These are phyloP conservation scores for Recurvomyces mirabilis DNA, from an alignment of 495 filamentous ascomycete species.

Conservation along the genomic window DNA sequence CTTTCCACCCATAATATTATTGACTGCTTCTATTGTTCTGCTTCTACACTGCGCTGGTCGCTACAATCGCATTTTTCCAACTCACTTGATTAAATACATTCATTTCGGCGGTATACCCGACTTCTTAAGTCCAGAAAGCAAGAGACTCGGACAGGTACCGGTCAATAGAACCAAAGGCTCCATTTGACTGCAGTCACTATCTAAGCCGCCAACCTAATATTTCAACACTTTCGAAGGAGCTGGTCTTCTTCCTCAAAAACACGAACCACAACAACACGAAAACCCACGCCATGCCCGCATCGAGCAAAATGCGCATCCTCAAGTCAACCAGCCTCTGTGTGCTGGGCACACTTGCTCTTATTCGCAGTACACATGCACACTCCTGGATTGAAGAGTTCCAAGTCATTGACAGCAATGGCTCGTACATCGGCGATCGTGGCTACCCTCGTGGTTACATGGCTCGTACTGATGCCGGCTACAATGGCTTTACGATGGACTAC, in stretches of 20 bases:
- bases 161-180: background rate
- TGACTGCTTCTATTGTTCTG: background rate
- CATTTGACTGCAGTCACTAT: background rate
- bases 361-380: conserved; percentile 40
- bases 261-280: background rate
- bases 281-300: too few species aligned
- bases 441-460: conserved; percentile 52
- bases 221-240: background rate
- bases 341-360: conserved; percentile 26
- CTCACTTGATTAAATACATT: background rate
- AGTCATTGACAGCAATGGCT: conserved; percentile 61
- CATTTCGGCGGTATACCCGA: background rate
- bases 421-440: conserved; percentile 57
- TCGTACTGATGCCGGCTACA: conserved; percentile 39
- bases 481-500: conserved; percentile 34
- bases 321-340: conserved; percentile 10
- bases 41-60: conserved; percentile 5
- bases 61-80: background rate
- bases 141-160: too few species aligned
- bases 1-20: background rate
- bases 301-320: too few species aligned
- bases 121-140: too few species aligned
- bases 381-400: conserved; percentile 67
- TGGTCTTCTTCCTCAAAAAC: background rate
- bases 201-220: background rate